phyloP scores from a whole-genome alignment of 2,329 filamentous ascomycete genomes.

The Aschersonia sp. region DNA sequence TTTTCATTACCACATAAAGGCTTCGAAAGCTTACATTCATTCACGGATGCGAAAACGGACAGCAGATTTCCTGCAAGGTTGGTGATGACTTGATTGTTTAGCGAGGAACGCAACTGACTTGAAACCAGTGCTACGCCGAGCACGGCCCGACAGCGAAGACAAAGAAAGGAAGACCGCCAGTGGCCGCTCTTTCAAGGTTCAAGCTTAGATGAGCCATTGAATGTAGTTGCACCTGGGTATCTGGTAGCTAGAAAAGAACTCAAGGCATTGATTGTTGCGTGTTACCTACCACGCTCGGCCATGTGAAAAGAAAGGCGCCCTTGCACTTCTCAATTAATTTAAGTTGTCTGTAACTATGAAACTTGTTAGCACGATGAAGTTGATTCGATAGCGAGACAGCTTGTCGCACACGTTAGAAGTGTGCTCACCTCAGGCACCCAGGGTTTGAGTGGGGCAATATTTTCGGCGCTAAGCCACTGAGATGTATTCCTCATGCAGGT shows the following conservation, averaged over 20 bases:
- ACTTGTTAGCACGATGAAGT: too few relatives aligned
- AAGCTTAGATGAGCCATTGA: constrained; percentile 11
- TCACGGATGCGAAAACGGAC: constrained; percentile 95
- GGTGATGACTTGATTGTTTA: constrained; percentile 10
- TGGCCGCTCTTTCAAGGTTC: constrained; percentile 71
- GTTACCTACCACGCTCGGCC: too few relatives aligned
- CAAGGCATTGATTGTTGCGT: neutral
- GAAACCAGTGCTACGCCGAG: constrained; percentile 72
- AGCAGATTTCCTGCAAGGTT: constrained; percentile 94
- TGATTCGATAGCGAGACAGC: too few relatives aligned
- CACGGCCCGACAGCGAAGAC: constrained; percentile 88
- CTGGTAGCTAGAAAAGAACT: neutral
- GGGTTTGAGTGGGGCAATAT: too few relatives aligned
- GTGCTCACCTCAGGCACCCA: too few relatives aligned
- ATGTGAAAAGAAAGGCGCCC: neutral
- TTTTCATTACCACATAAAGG: constrained; percentile 99
- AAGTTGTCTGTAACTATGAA: too few relatives aligned
- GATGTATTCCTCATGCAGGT: too few relatives aligned
- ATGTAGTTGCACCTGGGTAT: neutral
- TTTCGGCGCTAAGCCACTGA: too few relatives aligned
- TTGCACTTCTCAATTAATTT: too few relatives aligned
- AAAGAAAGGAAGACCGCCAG: constrained; percentile 97
- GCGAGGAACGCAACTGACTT: constrained; percentile 11
- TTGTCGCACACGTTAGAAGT: too few relatives aligned
- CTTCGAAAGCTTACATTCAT: constrained; percentile 98